Percentiles rank a stretch among this genome's conserved stretches.
phyloP scores from a whole-genome alignment of 768 basidiomycete genomes.

The Crepidotus variabilis region DNA sequence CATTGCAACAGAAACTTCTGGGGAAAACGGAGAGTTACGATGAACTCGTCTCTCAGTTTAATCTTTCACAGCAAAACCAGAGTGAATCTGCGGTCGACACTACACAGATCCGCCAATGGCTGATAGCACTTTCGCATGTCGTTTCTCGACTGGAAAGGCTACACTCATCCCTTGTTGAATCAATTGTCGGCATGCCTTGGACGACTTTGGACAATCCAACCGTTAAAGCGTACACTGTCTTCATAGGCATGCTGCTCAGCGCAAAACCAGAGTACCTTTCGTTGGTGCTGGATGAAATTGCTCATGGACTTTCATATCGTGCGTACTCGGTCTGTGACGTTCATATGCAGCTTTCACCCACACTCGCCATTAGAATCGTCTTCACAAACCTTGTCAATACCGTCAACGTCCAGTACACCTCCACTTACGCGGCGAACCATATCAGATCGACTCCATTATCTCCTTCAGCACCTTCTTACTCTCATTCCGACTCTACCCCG shows the following conservation, averaged over 20 bases:
- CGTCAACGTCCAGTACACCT: conserved; percentile 54
- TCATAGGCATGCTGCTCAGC: conserved; percentile 88
- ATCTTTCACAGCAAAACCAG: conserved; percentile 33
- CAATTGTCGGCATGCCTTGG: conserved; percentile 89
- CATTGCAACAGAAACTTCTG: conserved; percentile 62
- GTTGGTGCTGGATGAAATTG: conserved; percentile 75
- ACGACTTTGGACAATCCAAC: conserved; percentile 82
- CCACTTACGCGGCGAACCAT: conserved; percentile 80
- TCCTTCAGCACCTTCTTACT: conserved; percentile 82
- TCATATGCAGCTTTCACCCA: conserved; percentile 5
- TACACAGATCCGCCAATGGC: conserved; percentile 70
- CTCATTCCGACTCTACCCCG: conserved; percentile 91
- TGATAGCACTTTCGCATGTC: conserved; percentile 85
- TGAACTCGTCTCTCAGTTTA: conserved; percentile 87
- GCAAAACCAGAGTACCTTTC: conserved; percentile 90
- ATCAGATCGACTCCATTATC: conserved; percentile 82
- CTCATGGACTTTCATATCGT: conserved; percentile 90
- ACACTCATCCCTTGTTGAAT: conserved; percentile 79
- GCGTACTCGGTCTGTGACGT: conserved; percentile 27
- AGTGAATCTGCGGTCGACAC: conserved; percentile 31
- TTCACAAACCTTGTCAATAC: conserved; percentile 56
- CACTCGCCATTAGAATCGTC: conserved; percentile 55
- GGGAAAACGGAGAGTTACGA: conserved; percentile 83
- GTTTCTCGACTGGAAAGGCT: conserved; percentile 84
- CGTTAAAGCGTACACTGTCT: conserved; percentile 85